Evolutionary conservation across 176 grass and related monocot species (phyloP).

Genomic region (Pontederia crassipes): DNA sequence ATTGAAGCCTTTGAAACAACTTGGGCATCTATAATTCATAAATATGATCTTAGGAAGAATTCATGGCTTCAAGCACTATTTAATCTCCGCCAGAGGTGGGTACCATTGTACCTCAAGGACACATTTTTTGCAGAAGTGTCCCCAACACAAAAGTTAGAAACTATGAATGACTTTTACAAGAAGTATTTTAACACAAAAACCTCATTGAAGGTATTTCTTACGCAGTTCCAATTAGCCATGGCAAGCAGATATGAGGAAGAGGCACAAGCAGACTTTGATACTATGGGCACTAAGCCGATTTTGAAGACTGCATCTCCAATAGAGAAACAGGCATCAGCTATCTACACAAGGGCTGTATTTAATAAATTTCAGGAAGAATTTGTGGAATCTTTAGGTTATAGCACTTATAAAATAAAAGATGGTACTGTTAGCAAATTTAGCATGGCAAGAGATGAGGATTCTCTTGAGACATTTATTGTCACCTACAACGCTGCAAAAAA

Average conservation of each 20-base stretch:
- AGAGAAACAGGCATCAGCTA: conserved; percentile 81
- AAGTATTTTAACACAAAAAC: conserved; percentile 67
- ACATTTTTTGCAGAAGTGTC: conserved; percentile 76
- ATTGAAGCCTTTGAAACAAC: conserved; percentile 47
- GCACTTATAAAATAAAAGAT: conserved; percentile 62
- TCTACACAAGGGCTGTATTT: conserved; percentile 74
- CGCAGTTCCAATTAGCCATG: conserved; percentile 56
- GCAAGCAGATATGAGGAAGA: conserved; percentile 51
- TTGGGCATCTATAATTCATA: conserved; percentile 64
- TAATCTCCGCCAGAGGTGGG: conserved; percentile 79
- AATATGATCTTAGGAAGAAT: conserved; percentile 78
- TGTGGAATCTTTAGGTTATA: conserved; percentile 72
- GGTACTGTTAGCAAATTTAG: conserved; percentile 49
- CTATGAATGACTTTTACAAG: conserved; percentile 80
- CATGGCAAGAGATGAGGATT: conserved; percentile 68
- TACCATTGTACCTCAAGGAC: conserved; percentile 62
- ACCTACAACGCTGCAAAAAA: conserved; percentile 60
- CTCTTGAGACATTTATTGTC: conserved; percentile 54
- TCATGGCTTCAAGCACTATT: conserved; percentile 80
- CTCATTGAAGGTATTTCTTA: conserved; percentile 70
- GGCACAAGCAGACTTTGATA: conserved; percentile 49
- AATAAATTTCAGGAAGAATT: conserved; percentile 91
- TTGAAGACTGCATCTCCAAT: conserved; percentile 72
- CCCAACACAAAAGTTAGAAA: conserved; percentile 53
- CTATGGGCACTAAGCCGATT: conserved; percentile 30